These are phyloP conservation scores for Epichloe scottii DNA, from an alignment of 2,329 filamentous ascomycete genomes.

Conservation along the genomic window DNA sequence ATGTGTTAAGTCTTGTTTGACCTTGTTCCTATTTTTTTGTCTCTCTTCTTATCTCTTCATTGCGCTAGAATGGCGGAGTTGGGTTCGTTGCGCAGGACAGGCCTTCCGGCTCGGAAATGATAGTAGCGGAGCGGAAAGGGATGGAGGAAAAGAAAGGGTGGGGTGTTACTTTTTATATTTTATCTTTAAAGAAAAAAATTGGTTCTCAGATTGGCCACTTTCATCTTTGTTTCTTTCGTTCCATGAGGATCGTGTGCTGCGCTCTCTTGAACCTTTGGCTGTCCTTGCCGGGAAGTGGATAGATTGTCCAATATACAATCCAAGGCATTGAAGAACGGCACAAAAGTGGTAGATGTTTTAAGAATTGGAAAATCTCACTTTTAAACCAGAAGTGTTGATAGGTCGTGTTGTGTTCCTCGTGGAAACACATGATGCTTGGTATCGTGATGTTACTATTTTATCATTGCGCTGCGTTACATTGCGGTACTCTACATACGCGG, in stretches of 20 bases:
- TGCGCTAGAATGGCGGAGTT: slow-evolving; percentile 17
- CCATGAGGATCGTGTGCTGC: no score
- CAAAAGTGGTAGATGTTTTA: no score
- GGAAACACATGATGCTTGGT: background rate
- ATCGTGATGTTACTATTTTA: background rate
- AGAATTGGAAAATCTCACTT: no score
- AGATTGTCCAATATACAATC: no score
- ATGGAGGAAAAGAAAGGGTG: slow-evolving; percentile 5
- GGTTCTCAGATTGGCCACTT: background rate
- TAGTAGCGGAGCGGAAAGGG: slow-evolving; percentile 10
- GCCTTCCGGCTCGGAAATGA: slow-evolving; percentile 10
- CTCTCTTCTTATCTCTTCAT: slow-evolving; percentile 12
- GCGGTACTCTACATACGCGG: background rate
- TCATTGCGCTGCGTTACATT: background rate
- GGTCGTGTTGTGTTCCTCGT: no score
- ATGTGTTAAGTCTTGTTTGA: slow-evolving; percentile 8
- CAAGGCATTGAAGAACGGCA: no score
- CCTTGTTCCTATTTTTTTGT: slow-evolving; percentile 6
- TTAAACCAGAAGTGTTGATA: background rate
- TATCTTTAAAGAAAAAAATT: background rate
- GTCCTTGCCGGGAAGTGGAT: no score
- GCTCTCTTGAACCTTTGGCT: no score
- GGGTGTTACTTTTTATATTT: background rate
- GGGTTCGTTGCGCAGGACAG: slow-evolving; percentile 9
- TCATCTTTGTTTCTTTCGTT: no score